These are phyloP conservation scores for Brassica nigra DNA, from an alignment of 345 rosid species.

Conservation along the genomic window DNA sequence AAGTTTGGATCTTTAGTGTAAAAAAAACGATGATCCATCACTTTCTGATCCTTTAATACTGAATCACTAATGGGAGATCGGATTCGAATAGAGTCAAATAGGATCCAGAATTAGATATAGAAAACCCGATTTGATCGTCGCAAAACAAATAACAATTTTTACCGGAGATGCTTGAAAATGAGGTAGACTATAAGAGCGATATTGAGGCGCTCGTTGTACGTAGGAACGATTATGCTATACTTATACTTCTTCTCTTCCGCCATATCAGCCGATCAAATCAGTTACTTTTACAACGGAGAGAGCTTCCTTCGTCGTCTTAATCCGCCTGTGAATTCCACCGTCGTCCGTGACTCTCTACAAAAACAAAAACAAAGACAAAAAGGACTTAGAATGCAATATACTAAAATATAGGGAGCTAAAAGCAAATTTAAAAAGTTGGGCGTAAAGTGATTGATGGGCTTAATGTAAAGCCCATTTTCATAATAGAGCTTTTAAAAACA, in stretches of 20 bases:
- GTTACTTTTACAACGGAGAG: constrained; percentile 8
- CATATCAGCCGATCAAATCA: constrained; percentile 15
- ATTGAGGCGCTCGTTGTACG: constrained; percentile 95
- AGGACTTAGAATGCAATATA: neutral
- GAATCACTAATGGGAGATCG: constrained; percentile 6
- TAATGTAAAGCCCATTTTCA: neutral
- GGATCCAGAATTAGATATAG: constrained; percentile 20
- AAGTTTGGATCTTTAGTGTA: constrained; percentile 17
- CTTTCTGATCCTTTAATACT: neutral
- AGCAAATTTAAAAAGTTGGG: neutral
- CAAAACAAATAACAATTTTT: neutral
- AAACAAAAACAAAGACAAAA: neutral
- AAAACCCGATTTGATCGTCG: neutral
- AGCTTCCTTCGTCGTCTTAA: constrained; percentile 10
- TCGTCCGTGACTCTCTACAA: constrained; percentile 1
- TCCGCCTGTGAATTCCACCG: constrained; percentile 4
- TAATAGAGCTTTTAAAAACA: neutral
- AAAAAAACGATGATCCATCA: constrained; percentile 12
- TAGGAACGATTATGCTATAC: constrained; percentile 87
- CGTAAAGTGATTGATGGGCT: neutral
- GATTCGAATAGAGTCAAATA: constrained; percentile 15
- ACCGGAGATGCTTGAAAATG: constrained; percentile 91
- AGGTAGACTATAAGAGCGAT: constrained; percentile 86
- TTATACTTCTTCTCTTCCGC: constrained; percentile 46
- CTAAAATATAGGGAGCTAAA: constrained; percentile 9